Percentiles rank a stretch among this genome's conserved stretches.
These are phyloP conservation scores for Vachellia pachyceras DNA, from an alignment of 306 rosid genomes.

Conservation along the genomic window DNA sequence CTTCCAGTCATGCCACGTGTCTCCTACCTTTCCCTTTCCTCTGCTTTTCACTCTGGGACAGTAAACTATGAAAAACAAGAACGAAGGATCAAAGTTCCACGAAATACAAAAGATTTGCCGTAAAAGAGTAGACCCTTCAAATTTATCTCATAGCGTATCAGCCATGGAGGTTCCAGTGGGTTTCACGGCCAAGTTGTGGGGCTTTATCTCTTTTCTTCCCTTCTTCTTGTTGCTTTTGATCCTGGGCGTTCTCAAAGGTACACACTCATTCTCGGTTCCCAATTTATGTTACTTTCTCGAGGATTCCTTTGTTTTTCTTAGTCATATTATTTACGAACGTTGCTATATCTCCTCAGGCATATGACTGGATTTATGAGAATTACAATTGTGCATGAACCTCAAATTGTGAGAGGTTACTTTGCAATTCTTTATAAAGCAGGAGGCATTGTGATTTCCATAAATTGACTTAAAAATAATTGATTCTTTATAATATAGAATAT, in stretches of 20 bases:
- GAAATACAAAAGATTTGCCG: not conserved
- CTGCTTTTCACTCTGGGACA: not conserved
- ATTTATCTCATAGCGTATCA: not conserved
- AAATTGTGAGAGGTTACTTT: not conserved
- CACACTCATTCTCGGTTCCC: constrained; percentile 24
- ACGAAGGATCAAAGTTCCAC: no score
- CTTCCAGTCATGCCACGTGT: not conserved
- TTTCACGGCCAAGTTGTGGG: constrained; percentile 54
- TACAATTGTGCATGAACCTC: not conserved
- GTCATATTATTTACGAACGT: not conserved
- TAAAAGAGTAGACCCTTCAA: not conserved
- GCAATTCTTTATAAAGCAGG: no score
- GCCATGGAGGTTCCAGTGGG: constrained; percentile 53
- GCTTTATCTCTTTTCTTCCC: constrained; percentile 66
- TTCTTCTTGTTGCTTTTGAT: constrained; percentile 68
- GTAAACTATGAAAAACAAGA: not conserved
- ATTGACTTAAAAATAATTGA: not conserved
- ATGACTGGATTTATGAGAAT: constrained; percentile 11
- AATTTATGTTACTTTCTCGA: not conserved
- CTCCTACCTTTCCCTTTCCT: not conserved
- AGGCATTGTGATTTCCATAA: not conserved
- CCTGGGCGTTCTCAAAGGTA: constrained; percentile 80
- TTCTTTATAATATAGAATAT: not conserved
- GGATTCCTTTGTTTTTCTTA: not conserved
- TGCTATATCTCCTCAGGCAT: not conserved